A percentile compares a stretch with the other conserved stretches of the same genome.
Evolutionary conservation across 2,329 filamentous ascomycete genomes (phyloP).

Genomic region (Rutstroemia sp.): DNA sequence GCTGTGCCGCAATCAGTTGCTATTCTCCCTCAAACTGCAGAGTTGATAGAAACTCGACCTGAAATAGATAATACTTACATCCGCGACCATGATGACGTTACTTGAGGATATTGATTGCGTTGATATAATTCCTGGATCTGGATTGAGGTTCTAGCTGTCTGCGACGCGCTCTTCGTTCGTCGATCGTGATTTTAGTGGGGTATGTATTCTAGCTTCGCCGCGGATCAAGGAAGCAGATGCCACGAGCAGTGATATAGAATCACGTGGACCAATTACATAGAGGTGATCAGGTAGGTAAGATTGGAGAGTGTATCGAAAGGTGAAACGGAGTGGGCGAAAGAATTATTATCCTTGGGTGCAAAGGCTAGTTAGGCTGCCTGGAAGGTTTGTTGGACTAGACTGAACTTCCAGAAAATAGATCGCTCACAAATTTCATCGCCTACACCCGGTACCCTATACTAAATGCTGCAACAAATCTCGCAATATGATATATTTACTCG

Average conservation of each 20-base stretch:
- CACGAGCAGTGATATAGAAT: neutral
- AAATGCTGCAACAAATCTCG: too few relatives aligned
- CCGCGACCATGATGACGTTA: slow-evolving; percentile 26
- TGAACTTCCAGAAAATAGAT: too few relatives aligned
- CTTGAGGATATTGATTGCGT: slow-evolving; percentile 1
- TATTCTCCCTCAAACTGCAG: neutral
- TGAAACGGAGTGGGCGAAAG: neutral
- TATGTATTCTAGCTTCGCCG: slow-evolving; percentile 2
- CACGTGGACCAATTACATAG: neutral
- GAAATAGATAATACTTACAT: slow-evolving; percentile 18
- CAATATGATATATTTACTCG: too few relatives aligned
- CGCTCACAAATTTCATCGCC: too few relatives aligned
- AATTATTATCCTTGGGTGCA: too few relatives aligned
- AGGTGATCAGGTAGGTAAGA: neutral
- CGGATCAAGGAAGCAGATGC: neutral
- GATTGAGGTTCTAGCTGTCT: slow-evolving; percentile 1
- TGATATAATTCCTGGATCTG: neutral
- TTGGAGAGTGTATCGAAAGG: neutral
- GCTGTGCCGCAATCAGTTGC: slow-evolving; percentile 34
- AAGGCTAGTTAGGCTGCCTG: too few relatives aligned
- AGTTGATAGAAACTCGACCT: neutral
- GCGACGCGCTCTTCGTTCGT: slow-evolving; percentile 6
- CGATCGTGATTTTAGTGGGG: slow-evolving; percentile 7
- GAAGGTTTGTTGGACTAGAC: too few relatives aligned
- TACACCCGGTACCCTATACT: too few relatives aligned